A percentile compares a stretch with the other conserved stretches of the same genome.
phyloP scores from a whole-genome alignment of 768 basidiomycete genomes.

The Tylopilus subfusipes region DNA sequence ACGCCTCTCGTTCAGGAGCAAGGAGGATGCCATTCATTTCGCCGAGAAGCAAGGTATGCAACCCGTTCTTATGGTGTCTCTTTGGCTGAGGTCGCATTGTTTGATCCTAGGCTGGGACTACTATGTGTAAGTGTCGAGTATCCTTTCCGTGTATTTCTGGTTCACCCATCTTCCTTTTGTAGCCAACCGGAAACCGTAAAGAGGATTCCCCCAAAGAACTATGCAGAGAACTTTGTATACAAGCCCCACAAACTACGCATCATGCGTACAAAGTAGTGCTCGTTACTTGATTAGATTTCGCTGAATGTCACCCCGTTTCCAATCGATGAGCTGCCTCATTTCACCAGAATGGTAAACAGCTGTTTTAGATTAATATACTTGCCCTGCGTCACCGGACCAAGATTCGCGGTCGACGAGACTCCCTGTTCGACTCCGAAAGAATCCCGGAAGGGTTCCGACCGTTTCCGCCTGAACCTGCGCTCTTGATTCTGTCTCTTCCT shows the following conservation, averaged over 20 bases:
- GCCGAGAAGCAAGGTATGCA: slow-evolving; percentile 90
- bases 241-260: slow-evolving; percentile 76
- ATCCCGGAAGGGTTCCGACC: neutral
- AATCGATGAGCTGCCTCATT: neutral
- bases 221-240: slow-evolving; percentile 90
- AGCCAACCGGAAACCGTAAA: slow-evolving; percentile 60
- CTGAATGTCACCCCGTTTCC: neutral
- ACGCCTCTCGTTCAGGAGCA: slow-evolving; percentile 74
- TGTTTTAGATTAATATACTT: neutral
- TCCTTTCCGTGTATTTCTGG: slow-evolving; percentile 2
- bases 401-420: neutral
- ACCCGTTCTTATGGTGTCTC: neutral
- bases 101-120: slow-evolving; percentile 81
- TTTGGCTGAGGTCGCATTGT: neutral
- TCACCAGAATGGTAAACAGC: neutral
- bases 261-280: slow-evolving; percentile 82
- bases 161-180: slow-evolving; percentile 5
- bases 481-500: neutral
- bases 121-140: slow-evolving; percentile 62
- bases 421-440: neutral
- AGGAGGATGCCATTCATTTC: slow-evolving; percentile 91
- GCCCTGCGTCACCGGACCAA: neutral
- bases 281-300: slow-evolving; percentile 2
- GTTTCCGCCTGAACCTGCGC: neutral
- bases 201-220: slow-evolving; percentile 81